phyloP scores from a whole-genome alignment of 257 asterid species.

The Striga asiatica region DNA sequence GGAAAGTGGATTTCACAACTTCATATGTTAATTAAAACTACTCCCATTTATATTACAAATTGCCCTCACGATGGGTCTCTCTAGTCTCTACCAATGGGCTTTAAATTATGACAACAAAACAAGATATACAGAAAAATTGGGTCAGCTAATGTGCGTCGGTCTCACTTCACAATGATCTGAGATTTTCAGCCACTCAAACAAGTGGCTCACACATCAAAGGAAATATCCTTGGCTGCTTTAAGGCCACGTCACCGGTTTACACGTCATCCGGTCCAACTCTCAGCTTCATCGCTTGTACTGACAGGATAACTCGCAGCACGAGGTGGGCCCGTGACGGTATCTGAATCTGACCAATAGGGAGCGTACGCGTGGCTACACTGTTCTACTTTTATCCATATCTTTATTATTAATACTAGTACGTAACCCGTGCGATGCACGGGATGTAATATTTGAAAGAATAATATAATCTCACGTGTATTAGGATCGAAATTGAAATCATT shows the following conservation, averaged over 20 bases:
- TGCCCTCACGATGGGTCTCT: too few species aligned
- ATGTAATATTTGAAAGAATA: too few species aligned
- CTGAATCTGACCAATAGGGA: constrained; percentile 20
- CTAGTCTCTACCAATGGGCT: too few species aligned
- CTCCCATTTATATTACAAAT: too few species aligned
- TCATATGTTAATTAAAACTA: too few species aligned
- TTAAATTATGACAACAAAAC: not conserved
- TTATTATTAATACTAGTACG: too few species aligned
- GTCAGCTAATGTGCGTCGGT: constrained; percentile 23
- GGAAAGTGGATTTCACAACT: too few species aligned
- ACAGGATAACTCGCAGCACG: constrained; percentile 24
- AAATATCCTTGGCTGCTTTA: constrained; percentile 22
- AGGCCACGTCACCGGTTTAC: constrained; percentile 40
- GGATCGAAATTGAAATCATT: too few species aligned
- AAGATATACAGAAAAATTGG: not conserved
- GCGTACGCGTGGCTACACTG: constrained; percentile 29
- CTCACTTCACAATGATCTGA: not conserved
- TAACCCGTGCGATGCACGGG: too few species aligned
- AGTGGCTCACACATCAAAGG: constrained; percentile 28
- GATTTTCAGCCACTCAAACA: constrained; percentile 32
- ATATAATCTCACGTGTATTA: too few species aligned
- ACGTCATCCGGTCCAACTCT: constrained; percentile 16
- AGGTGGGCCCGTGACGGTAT: constrained; percentile 30
- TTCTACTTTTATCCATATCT: constrained; percentile 25
- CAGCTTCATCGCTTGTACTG: constrained; percentile 14